Evolutionary conservation across 2,329 filamentous ascomycete genomes (phyloP).

Genomic region (Verticillium nonalfalfae): DNA sequence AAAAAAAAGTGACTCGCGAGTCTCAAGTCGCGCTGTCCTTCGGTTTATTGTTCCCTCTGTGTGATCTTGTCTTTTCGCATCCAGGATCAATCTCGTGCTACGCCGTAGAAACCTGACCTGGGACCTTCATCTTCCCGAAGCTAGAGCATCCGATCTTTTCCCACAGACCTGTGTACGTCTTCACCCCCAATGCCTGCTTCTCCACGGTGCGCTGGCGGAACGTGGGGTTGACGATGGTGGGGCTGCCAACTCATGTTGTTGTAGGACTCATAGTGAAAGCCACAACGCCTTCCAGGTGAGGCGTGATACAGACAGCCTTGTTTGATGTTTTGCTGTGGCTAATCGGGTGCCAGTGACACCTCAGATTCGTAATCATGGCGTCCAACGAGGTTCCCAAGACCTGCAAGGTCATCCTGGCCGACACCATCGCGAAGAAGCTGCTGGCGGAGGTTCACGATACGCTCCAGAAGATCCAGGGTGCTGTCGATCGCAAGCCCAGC

Average conservation of each 20-base stretch:
- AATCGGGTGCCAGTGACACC: not conserved
- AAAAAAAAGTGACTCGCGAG: not conserved
- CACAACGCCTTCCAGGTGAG: not conserved
- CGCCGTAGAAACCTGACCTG: not conserved
- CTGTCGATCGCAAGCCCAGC: constrained; percentile 53
- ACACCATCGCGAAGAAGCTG: constrained; percentile 77
- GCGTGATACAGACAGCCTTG: not conserved
- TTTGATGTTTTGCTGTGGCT: not conserved
- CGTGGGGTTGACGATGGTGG: constrained; percentile 1
- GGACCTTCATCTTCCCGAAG: not conserved
- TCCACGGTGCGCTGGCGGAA: not conserved
- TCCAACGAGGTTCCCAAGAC: constrained; percentile 47
- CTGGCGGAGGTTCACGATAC: constrained; percentile 73
- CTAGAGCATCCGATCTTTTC: not conserved
- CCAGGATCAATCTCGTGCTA: not conserved
- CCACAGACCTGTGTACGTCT: not conserved
- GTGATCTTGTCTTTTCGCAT: not conserved
- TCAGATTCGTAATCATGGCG: constrained; percentile 23
- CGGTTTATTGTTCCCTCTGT: not conserved
- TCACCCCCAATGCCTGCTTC: not conserved
- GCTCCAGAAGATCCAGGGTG: constrained; percentile 62
- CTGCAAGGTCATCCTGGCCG: constrained; percentile 91
- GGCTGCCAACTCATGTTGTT: not conserved
- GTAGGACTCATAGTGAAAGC: not conserved
- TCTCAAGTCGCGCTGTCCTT: not conserved